Evolutionary conservation across 768 basidiomycete species (phyloP).

Genomic region (Tubosaeta sp.): DNA sequence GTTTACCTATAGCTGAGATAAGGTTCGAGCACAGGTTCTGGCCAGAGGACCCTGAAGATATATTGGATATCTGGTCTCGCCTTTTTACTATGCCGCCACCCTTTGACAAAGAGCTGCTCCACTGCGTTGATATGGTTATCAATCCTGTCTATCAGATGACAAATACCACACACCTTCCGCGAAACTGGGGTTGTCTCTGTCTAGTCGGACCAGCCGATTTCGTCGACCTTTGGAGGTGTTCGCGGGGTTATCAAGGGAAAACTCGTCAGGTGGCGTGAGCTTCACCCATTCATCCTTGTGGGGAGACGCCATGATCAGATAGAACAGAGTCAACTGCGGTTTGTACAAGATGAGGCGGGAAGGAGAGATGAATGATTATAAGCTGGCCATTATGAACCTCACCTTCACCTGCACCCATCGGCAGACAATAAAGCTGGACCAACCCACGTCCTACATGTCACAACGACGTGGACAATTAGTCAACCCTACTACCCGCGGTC

Average conservation of each 20-base stretch:
- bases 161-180: conserved; percentile 35
- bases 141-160: neutral
- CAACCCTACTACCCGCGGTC: conserved; percentile 6
- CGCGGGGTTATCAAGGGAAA: conserved; percentile 40
- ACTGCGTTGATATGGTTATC: conserved; percentile 32
- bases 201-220: conserved; percentile 42
- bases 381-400: conserved; percentile 18
- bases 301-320: conserved; percentile 17
- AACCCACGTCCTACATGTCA: conserved; percentile 11
- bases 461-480: conserved; percentile 20
- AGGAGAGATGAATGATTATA: conserved; percentile 17
- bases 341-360: neutral
- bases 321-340: neutral
- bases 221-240: conserved; percentile 34
- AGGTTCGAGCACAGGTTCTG: conserved; percentile 39
- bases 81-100: conserved; percentile 57
- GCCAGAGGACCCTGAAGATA: conserved; percentile 49
- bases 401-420: conserved; percentile 17
- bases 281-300: conserved; percentile 27
- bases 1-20: conserved; percentile 46
- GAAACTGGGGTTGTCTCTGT: conserved; percentile 33
- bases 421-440: conserved; percentile 8
- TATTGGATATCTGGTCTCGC: conserved; percentile 43
- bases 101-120: conserved; percentile 45
- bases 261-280: conserved; percentile 29